Evolutionary conservation across 345 rosid genomes (phyloP).

Genomic region (Fremontodendron californicum): DNA sequence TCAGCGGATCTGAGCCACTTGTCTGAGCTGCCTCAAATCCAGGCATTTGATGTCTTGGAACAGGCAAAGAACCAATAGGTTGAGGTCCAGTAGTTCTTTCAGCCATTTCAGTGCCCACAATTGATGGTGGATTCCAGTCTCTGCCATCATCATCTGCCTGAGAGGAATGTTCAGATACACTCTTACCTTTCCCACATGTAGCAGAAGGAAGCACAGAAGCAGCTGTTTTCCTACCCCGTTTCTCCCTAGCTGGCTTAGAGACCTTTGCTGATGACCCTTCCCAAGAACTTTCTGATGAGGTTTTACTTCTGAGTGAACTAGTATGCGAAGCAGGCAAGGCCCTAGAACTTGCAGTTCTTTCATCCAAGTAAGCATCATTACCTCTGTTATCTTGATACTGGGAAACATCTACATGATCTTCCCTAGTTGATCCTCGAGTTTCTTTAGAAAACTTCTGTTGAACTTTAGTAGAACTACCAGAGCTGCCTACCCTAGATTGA

Average conservation of each 20-base stretch:
- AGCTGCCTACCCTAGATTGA: constrained; percentile 40
- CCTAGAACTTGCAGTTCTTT: constrained; percentile 57
- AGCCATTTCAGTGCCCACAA: constrained; percentile 37
- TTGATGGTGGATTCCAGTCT: constrained; percentile 51
- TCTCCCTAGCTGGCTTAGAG: constrained; percentile 62
- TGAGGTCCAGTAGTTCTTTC: constrained; percentile 50
- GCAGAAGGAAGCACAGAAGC: constrained; percentile 39
- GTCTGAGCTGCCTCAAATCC: constrained; percentile 63
- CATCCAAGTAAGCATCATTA: constrained; percentile 53
- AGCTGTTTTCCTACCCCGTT: constrained; percentile 54
- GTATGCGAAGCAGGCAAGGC: constrained; percentile 44
- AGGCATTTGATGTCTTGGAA: constrained; percentile 50
- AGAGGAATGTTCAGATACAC: constrained; percentile 57
- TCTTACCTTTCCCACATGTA: constrained; percentile 58
- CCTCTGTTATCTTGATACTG: constrained; percentile 49
- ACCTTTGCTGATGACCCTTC: constrained; percentile 66
- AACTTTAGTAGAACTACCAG: constrained; percentile 41
- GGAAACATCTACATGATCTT: constrained; percentile 34
- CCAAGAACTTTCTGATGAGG: constrained; percentile 87
- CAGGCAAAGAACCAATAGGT: constrained; percentile 45
- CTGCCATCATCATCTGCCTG: constrained; percentile 58
- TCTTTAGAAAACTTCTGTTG: constrained; percentile 42
- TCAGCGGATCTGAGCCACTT: constrained; percentile 60
- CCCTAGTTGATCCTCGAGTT: constrained; percentile 29
- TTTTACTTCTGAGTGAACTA: constrained; percentile 71